Evolutionary conservation across 2,329 filamentous ascomycete genomes (phyloP), one percentile per base, ranked within the genome.

Genomic region (Penicillium vulpinum): DNA sequence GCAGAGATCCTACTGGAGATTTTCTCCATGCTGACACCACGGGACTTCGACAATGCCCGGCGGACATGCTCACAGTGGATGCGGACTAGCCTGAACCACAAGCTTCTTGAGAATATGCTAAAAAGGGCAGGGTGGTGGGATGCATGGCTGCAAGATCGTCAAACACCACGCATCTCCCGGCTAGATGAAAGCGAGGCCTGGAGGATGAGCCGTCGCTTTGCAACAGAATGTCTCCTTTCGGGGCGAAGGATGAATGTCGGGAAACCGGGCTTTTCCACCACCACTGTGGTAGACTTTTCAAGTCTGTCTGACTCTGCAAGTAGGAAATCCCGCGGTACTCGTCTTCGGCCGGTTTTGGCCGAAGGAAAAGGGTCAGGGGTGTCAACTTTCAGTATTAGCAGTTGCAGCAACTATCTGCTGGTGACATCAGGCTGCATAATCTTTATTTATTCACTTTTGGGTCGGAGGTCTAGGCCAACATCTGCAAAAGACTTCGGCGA

Each of bases 31-130:
- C 68, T 83, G 4, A 62, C 69, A 15, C 81, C 81, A 0, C 69
- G 71, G 24, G 78, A 82, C 62, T 88, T 87, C 67, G 82, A 89
- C 63, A 77, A 83, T 52, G 84, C 85, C 16, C 79, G 86, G 18
- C 81, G 83, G 59, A 81, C 81, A 18, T 89, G 85, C 65, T 80
- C 81, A 44, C 70, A 73, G 35, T 89, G 84, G 86, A 84, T 87
- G 75, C 70, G 79, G 36, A 80, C 79, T 22, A 83, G 84, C 48
- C 68, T 88, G n/a, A 74, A 85, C 48, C 70, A 72, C 40, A 71
- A 64, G 2, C 62, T 88, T 2, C 72, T 88, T 11, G 70, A 73
- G 26, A 65, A 64, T 2, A 86, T 87, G 82, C 66, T 88, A 43
- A 78, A 76, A 62, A 75, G 80, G 56, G 82, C 81, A 36, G 84